These are phyloP conservation scores for Helicostylum pulchrum DNA, from an alignment of 192 early-diverging fungal species.

Conservation along the genomic window DNA sequence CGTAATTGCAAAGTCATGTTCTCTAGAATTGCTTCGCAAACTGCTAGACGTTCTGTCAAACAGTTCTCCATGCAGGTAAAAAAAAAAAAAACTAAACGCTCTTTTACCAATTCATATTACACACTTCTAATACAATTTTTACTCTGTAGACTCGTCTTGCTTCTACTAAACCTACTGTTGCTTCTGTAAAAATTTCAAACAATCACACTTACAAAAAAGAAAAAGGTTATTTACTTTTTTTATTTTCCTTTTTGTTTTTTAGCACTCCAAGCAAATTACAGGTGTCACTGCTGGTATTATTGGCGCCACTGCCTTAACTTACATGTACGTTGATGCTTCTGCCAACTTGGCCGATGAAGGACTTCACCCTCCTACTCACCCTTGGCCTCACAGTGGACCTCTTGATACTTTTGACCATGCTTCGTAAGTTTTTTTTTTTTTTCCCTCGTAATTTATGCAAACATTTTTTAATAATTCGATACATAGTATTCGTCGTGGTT, in stretches of 20 bases:
- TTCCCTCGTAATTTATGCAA: neutral
- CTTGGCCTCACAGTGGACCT: constrained; percentile 82
- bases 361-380: constrained; percentile 84
- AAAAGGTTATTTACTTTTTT: neutral
- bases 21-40: constrained; percentile 33
- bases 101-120: too few relatives aligned
- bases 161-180: constrained; percentile 34
- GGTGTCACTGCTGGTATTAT: constrained; percentile 58
- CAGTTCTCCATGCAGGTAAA: constrained; percentile 22
- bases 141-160: constrained; percentile 31
- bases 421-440: constrained; percentile 47
- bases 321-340: constrained; percentile 52
- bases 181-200: constrained; percentile 27
- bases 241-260: constrained; percentile 4
- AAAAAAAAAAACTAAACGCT: neutral
- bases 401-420: constrained; percentile 92
- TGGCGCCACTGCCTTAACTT: constrained; percentile 46
- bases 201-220: too few relatives aligned
- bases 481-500: constrained; percentile 96
- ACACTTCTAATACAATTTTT: neutral
- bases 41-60: constrained; percentile 33
- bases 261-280: constrained; percentile 37
- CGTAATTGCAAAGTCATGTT: constrained; percentile 26
- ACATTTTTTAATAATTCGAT: neutral
- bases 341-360: constrained; percentile 90